Conservation (phyloP, 305 asterid genomes). For the Fraxinus paxiana region DNA sequence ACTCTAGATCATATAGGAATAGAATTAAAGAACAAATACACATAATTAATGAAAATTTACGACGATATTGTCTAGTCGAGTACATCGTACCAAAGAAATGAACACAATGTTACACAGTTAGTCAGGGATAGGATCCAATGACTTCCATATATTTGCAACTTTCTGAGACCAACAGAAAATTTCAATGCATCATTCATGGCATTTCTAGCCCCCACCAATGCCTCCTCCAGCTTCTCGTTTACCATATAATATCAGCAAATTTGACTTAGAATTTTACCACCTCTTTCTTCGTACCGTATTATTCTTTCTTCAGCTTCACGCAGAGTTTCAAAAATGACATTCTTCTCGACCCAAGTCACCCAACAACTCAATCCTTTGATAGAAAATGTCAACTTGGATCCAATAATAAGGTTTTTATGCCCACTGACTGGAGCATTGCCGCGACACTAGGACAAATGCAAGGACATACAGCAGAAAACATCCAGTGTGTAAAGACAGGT, state of each 20-base stretch:
- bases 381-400: background rate
- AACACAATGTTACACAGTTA: background rate
- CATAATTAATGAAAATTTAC: background rate
- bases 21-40: background rate
- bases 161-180: constrained; percentile 32
- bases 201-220: constrained; percentile 35
- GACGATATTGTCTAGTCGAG: background rate
- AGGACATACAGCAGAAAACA: background rate
- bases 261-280: constrained; percentile 37
- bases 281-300: constrained; percentile 38
- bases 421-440: background rate
- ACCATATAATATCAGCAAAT: constrained; percentile 41
- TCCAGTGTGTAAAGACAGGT: background rate
- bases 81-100: background rate
- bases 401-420: background rate
- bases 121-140: constrained; percentile 19
- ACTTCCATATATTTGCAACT: constrained; percentile 30
- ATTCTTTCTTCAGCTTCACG: constrained; percentile 30
- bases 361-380: background rate
- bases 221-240: constrained; percentile 33
- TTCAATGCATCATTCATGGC: constrained; percentile 42
- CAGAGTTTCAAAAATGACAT: constrained; percentile 19
- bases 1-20: background rate
- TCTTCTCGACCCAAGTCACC: background rate
- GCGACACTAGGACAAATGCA: background rate